Conservation (phyloP, 805 yeast species). For the Suhomyces sp. region DNA sequence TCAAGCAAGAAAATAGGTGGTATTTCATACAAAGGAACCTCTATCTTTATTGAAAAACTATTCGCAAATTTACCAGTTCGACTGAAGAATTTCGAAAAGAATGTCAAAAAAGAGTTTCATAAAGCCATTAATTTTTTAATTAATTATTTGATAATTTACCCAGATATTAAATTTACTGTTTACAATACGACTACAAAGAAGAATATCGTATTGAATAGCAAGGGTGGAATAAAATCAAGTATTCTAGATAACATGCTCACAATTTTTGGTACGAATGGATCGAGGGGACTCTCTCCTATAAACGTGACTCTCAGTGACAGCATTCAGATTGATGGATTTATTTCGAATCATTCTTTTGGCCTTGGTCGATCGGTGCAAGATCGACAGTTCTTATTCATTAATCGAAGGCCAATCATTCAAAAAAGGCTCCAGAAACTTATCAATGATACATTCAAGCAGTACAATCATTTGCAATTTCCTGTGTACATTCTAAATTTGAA, state of each 20-base stretch:
- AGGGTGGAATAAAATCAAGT: conserved; percentile 46
- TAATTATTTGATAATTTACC: conserved; percentile 62
- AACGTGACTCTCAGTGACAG: conserved; percentile 38
- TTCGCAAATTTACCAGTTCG: conserved; percentile 82
- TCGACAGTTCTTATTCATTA: conserved; percentile 73
- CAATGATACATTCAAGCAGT: conserved; percentile 71
- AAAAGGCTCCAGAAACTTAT: conserved; percentile 56
- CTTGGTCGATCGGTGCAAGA: conserved; percentile 63
- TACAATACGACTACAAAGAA: conserved; percentile 52
- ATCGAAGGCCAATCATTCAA: conserved; percentile 69
- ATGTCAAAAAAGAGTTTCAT: conserved; percentile 67
- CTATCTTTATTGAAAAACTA: conserved; percentile 54
- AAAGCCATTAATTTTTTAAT: conserved; percentile 65
- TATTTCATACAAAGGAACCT: conserved; percentile 61
- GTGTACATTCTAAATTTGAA: conserved; percentile 60
- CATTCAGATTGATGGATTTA: conserved; percentile 52
- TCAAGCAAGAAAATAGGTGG: conserved; percentile 44
- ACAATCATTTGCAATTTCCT: conserved; percentile 74
- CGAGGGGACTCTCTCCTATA: conserved; percentile 56
- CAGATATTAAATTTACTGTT: conserved; percentile 59
- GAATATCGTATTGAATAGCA: conserved; percentile 56
- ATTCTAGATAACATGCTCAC: conserved; percentile 55
- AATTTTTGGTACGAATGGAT: conserved; percentile 69
- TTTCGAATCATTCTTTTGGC: conserved; percentile 80
- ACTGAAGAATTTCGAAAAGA: conserved; percentile 66